These are phyloP conservation scores for Schizosaccharomyces cryophilus DNA, from an alignment of 805 yeast genomes.

Conservation along the genomic window DNA sequence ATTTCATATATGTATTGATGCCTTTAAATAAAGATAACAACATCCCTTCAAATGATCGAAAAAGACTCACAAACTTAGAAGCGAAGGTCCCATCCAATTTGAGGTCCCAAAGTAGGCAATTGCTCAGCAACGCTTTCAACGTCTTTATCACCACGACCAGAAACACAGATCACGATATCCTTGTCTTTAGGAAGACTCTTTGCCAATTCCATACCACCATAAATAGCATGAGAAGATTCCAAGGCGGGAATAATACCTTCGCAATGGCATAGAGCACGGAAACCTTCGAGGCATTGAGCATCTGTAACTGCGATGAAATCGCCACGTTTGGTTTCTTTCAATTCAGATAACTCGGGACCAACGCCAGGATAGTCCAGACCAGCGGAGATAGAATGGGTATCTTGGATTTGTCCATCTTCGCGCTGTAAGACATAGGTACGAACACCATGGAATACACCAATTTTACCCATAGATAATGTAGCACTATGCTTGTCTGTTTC, in stretches of 20 bases:
- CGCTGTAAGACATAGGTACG: constrained; percentile 81
- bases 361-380: constrained; percentile 98
- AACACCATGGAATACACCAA: constrained; percentile 97
- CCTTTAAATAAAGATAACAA: too few species aligned
- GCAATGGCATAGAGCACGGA: constrained; percentile 62
- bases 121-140: constrained; percentile 93
- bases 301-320: constrained; percentile 78
- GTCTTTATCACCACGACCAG: constrained; percentile 98
- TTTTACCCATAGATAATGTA: constrained; percentile 77
- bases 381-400: constrained; percentile 94
- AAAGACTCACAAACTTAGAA: constrained; percentile 22
- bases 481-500: constrained; percentile 76
- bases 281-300: constrained; percentile 83
- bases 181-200: constrained; percentile 56
- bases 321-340: constrained; percentile 90
- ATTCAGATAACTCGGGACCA: constrained; percentile 88
- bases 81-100: constrained; percentile 89
- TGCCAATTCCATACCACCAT: constrained; percentile 74
- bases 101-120: constrained; percentile 68
- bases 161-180: constrained; percentile 64
- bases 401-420: constrained; percentile 84
- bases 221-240: constrained; percentile 91
- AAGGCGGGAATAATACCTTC: constrained; percentile 98
- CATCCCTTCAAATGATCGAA: too few species aligned
- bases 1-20: too few species aligned